Percentiles rank a stretch among this genome's conserved stretches.
These are phyloP conservation scores for Aspergillus ochraceoroseus DNA, from an alignment of 2,329 filamentous ascomycete species.

Conservation along the genomic window DNA sequence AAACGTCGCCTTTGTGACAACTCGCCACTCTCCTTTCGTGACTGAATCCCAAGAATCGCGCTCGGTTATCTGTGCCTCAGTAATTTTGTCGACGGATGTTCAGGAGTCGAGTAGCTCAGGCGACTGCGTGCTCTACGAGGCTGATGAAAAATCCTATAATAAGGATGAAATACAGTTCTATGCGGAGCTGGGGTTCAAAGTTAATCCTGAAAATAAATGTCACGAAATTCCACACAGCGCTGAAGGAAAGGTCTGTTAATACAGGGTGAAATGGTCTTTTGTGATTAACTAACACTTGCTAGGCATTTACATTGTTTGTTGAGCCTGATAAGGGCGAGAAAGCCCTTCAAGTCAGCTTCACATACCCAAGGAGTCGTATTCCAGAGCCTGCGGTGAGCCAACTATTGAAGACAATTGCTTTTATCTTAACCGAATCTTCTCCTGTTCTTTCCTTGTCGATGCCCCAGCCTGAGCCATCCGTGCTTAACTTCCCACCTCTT, in stretches of 20 bases:
- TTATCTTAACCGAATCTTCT: slow-evolving; percentile 17
- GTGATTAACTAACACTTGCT: slow-evolving; percentile 10
- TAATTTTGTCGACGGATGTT: slow-evolving; percentile 1
- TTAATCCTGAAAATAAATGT: slow-evolving; percentile 19
- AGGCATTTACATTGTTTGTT: slow-evolving; percentile 20
- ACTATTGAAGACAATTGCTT: slow-evolving; percentile 19
- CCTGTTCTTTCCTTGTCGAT: slow-evolving; percentile 5
- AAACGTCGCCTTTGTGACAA: slow-evolving; percentile 24
- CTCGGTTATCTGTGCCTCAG: slow-evolving; percentile 17
- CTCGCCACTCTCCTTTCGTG: slow-evolving; percentile 9
- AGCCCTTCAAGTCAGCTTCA: slow-evolving; percentile 17
- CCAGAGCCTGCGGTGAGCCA: slow-evolving; percentile 21
- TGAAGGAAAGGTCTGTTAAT: slow-evolving; percentile 17
- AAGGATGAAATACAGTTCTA: slow-evolving; percentile 23
- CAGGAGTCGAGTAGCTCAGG: background rate
- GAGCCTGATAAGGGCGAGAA: slow-evolving; percentile 3
- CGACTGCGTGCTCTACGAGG: slow-evolving; percentile 14
- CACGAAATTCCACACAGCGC: slow-evolving; percentile 2
- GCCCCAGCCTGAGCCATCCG: slow-evolving; percentile 19
- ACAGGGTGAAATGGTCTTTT: background rate
- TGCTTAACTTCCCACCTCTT: slow-evolving; percentile 27
- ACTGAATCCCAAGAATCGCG: slow-evolving; percentile 3
- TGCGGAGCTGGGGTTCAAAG: slow-evolving; percentile 17
- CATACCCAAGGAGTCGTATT: slow-evolving; percentile 20
- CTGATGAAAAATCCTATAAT: slow-evolving; percentile 12